These are phyloP conservation scores for Sclerotinia spermophila DNA, from an alignment of 2,329 filamentous ascomycete species.

Conservation along the genomic window DNA sequence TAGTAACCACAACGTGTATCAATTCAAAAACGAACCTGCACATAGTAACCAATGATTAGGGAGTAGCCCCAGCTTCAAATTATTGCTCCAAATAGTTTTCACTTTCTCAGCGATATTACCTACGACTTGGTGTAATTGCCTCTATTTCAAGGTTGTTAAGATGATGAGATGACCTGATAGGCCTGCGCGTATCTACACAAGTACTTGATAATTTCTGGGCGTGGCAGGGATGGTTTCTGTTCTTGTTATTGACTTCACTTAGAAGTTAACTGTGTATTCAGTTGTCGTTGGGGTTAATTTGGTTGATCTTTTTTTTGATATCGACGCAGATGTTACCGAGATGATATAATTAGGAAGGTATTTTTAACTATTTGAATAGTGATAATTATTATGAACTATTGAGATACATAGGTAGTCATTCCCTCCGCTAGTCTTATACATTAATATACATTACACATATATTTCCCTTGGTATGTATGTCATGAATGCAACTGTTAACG, in stretches of 20 bases:
- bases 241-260: background rate
- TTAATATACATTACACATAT: background rate
- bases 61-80: background rate
- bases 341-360: background rate
- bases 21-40: too few species aligned
- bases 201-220: background rate
- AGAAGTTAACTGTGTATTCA: background rate
- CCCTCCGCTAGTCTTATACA: background rate
- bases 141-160: too few species aligned
- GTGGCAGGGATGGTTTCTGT: background rate
- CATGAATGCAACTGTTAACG: background rate
- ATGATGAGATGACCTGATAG: too few species aligned
- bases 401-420: background rate
- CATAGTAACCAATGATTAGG: background rate
- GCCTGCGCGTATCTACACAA: too few species aligned
- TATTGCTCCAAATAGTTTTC: background rate
- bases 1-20: too few species aligned
- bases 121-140: too few species aligned
- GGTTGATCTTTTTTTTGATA: background rate
- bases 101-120: too few species aligned
- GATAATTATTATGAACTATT: background rate
- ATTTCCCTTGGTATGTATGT: background rate
- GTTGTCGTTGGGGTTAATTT: too few species aligned
- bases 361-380: background rate
- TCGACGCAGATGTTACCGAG: fast-evolving